Conservation (phyloP, 768 basidiomycete genomes). For the Lanmaoa pseudosensibilis region DNA sequence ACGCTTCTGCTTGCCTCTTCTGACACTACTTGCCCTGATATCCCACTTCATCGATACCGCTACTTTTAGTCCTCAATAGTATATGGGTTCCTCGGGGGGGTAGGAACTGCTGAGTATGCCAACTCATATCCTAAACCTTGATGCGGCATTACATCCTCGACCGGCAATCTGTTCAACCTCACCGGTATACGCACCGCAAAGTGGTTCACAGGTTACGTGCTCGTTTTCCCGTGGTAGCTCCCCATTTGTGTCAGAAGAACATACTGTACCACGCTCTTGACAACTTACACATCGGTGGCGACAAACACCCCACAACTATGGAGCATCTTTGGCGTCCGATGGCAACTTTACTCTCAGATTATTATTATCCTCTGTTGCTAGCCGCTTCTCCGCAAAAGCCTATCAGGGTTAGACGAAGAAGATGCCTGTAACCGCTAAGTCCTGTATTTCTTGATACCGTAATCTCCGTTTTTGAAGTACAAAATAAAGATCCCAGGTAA, state of each 20-base stretch:
- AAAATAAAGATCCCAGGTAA: conserved; percentile 17
- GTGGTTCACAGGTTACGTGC: conserved; percentile 23
- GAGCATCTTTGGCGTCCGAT: background rate
- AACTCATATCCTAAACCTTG: conserved; percentile 15
- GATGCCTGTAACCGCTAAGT: conserved; percentile 25
- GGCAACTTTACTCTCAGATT: conserved; percentile 3
- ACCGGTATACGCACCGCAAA: conserved; percentile 4
- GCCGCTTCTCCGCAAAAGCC: conserved; percentile 34
- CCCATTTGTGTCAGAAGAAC: background rate
- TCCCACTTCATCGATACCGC: conserved; percentile 27
- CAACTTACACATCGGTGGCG: background rate
- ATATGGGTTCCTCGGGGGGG: conserved; percentile 15
- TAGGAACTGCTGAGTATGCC: conserved; percentile 9
- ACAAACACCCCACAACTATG: background rate
- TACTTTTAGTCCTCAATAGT: conserved; percentile 18
- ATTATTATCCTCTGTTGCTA: conserved; percentile 21
- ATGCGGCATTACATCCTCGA: conserved; percentile 7
- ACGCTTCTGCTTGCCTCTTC: conserved; percentile 24
- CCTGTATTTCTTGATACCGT: conserved; percentile 31
- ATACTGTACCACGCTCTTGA: background rate
- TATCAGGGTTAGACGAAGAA: conserved; percentile 32
- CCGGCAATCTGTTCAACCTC: conserved; percentile 13
- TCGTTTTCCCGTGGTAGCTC: conserved; percentile 16
- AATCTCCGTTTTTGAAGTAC: conserved; percentile 33
- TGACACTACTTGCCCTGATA: conserved; percentile 14